phyloP scores from a whole-genome alignment of 257 asterid genomes.

The Lithospermum erythrorhizon region DNA sequence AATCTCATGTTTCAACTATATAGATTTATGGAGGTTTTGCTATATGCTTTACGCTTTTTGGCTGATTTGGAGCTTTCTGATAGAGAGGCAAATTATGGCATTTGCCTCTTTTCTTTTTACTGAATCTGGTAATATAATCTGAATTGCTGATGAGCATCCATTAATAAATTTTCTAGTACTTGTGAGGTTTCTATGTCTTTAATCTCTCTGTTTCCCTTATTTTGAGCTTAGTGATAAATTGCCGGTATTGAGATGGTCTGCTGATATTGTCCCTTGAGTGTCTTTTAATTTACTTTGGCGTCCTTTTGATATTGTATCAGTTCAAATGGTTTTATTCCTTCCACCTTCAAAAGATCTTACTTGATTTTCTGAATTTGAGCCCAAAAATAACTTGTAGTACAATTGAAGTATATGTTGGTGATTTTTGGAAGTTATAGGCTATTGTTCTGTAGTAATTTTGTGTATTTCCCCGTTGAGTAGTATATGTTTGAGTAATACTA shows the following conservation, averaged over 20 bases:
- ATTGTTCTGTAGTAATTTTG: neutral
- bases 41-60: neutral
- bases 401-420: neutral
- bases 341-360: neutral
- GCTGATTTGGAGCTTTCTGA: conserved; percentile 14
- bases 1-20: neutral
- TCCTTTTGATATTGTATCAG: neutral
- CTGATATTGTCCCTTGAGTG: neutral
- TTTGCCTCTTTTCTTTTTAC: conserved; percentile 11
- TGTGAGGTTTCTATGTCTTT: conserved; percentile 6
- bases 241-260: neutral
- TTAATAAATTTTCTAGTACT: conserved; percentile 5
- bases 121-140: conserved; percentile 17
- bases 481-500: neutral
- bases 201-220: conserved; percentile 1
- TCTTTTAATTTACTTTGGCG: neutral
- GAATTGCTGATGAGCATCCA: conserved; percentile 8
- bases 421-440: neutral
- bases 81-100: conserved; percentile 10
- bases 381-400: neutral
- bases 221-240: neutral
- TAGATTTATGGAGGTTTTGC: neutral
- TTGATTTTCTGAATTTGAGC: neutral
- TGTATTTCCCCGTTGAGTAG: neutral
- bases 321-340: neutral